A percentile compares a stretch with the other conserved stretches of the same genome.
phyloP scores from a whole-genome alignment of 805 yeast species.

The Monosporozyma solicola region DNA sequence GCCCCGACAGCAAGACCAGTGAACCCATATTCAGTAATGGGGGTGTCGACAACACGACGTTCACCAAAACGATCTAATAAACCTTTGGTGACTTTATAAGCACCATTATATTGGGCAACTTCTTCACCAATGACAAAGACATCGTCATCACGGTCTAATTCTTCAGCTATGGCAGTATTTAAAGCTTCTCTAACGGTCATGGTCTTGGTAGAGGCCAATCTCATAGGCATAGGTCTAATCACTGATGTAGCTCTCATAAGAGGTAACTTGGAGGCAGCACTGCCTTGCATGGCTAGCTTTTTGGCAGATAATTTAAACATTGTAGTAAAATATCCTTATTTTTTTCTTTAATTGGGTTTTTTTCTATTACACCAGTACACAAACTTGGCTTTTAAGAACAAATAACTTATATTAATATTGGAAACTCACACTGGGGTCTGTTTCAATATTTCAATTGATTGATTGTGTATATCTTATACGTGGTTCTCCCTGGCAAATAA shows the following conservation, averaged over 20 bases:
- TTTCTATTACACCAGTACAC: no score
- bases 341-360: no score
- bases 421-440: neutral
- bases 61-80: conserved; percentile 92
- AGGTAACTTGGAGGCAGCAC: neutral
- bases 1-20: conserved; percentile 93
- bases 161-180: conserved; percentile 93
- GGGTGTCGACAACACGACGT: conserved; percentile 88
- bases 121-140: conserved; percentile 98
- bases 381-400: neutral
- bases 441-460: neutral
- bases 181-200: conserved; percentile 97
- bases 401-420: neutral
- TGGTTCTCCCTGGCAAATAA: neutral
- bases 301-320: conserved; percentile 1
- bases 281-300: neutral
- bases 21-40: conserved; percentile 99
- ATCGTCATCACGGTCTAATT: conserved; percentile 87
- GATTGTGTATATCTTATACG: neutral
- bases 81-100: conserved; percentile 94
- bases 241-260: neutral
- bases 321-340: neutral
- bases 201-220: conserved; percentile 38
- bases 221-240: conserved; percentile 5
- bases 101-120: conserved; percentile 98